A percentile compares a stretch with the other conserved stretches of the same genome.
phyloP scores from a whole-genome alignment of 208 protist genomes.

The Crithidia mellificae region DNA sequence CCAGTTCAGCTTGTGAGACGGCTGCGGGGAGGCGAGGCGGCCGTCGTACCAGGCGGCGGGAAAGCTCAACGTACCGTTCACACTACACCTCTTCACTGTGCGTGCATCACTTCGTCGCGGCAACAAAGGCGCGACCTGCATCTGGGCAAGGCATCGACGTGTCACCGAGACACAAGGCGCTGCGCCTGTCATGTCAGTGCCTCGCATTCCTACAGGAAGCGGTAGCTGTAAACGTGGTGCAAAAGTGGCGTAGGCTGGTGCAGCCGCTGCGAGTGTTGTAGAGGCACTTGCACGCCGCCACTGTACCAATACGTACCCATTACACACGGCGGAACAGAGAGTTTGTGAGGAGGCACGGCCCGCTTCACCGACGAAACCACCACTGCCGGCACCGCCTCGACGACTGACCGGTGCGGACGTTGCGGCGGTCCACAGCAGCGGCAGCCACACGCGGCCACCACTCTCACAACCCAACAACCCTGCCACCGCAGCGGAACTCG shows the following conservation, averaged over 20 bases:
- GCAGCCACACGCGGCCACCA: conserved; percentile 31
- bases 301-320: conserved; percentile 27
- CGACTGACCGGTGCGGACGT: too few relatives aligned
- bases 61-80: background rate
- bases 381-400: too few relatives aligned
- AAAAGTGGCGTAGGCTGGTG: background rate
- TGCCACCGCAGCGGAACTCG: too few relatives aligned
- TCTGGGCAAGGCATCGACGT: background rate
- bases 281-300: conserved; percentile 17
- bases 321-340: conserved; percentile 13
- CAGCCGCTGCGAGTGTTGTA: too few relatives aligned
- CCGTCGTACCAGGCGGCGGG: background rate
- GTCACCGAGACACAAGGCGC: background rate
- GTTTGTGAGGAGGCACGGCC: background rate
- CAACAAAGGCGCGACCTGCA: background rate
- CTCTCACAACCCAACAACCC: background rate
- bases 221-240: background rate
- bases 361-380: too few relatives aligned
- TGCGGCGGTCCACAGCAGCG: conserved; percentile 23
- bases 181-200: background rate
- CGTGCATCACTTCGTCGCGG: background rate
- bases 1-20: background rate
- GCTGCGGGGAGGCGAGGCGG: background rate
- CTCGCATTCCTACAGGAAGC: too few relatives aligned
- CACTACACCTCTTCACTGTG: background rate